Evolutionary conservation across 2,329 filamentous ascomycete genomes (phyloP), one percentile per base, ranked within the genome.

Genomic region (Fusarium nanum): DNA sequence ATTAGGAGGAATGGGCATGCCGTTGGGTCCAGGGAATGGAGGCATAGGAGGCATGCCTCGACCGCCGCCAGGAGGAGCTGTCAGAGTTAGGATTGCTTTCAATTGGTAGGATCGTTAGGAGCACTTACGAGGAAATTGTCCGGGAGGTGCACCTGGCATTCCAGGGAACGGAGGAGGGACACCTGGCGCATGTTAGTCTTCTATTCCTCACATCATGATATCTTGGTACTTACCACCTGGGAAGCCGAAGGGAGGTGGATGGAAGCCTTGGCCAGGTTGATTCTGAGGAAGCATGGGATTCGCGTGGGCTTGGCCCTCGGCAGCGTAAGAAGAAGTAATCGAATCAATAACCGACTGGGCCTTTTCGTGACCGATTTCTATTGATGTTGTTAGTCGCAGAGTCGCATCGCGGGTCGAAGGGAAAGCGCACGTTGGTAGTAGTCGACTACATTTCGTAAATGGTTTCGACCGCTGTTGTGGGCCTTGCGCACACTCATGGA

Each of bases 401-500:
- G 53, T 25, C 41, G 44, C 23, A 54, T 48, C n/a, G 30, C 14
- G 27, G 41, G 41, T 23, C 22, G 53, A 34, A 32, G 56, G 42
- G 20, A 22, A 32, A 54, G 80, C 86, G 63, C 82, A 94, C 92
- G 94, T 84, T 98, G 94, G 82, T 99, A 99, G 84, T 99, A 99
- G 79, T 98, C 94, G 76, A 98, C 92, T 30, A 99, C 96, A 81
- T 99, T 99, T 78, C 96, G 93, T 69, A 99, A 84, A 79, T 99
- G 96, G 84, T 99, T 99, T 76, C 95, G 90, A 68, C 96, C 96
- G 79, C 90, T 92, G 86, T 99, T 99, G 83, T 99, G 96, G 52
- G 96, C 96, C 85, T 98, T 98, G 76, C 96, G 94, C 83, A 99
- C 96, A 83, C 94, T 97, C 95, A 98, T 98, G 47, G 94, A 97